Evolutionary conservation across 192 early-diverging fungal species (phyloP), one percentile per base, ranked within the genome.

Genomic region (Linnemannia elongata): DNA sequence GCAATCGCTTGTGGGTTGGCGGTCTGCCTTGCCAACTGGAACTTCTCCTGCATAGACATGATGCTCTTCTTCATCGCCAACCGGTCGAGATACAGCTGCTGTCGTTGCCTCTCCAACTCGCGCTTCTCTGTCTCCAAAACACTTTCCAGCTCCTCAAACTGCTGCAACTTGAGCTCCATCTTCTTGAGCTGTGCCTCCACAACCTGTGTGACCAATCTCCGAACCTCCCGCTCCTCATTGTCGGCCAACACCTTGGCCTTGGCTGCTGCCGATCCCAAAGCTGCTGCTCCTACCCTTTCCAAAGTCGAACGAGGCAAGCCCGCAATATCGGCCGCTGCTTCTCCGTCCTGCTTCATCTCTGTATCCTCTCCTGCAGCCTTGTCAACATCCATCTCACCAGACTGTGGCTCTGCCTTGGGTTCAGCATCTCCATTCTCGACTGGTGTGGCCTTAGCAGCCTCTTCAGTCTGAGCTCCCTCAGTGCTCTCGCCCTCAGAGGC

Each of bases 61-160:
- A 82, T 87, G 36, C 88, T 90, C 70, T 92, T 91, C 87, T 91
- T 91, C 55, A 95, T 87, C 20, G 91, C 91, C 44, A 96, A 82
- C 4, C 93, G 89, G 18, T 96, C 95, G 42, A 88, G 69, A 78
- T 91, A 94, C 30, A 96, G 80, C 54, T 88, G 81, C 68, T 94
- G 92, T 42, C 92, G 89, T 85, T 96, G 94, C 38, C 90, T 88
- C 77, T 95, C 96, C 39, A 99, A 83, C 30, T 97, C 95, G 75
- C 93, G 90, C 80, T 94, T 90, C 89, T 99, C 98, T 22, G 92
- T 90, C 79, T 98, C 98, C 20, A 99, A 83, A 17, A 97, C 89
- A 24, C 92, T 91, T 89, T 98, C 99, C 78, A 99, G 83, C 82
- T 98, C 96, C 69, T 97, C 94, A 85, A 99, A 97, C 85, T 99